Percentiles rank a stretch among this genome's conserved stretches.
Evolutionary conservation across 768 basidiomycete species (phyloP).

Genomic region (Phlebiopsis gigantea): DNA sequence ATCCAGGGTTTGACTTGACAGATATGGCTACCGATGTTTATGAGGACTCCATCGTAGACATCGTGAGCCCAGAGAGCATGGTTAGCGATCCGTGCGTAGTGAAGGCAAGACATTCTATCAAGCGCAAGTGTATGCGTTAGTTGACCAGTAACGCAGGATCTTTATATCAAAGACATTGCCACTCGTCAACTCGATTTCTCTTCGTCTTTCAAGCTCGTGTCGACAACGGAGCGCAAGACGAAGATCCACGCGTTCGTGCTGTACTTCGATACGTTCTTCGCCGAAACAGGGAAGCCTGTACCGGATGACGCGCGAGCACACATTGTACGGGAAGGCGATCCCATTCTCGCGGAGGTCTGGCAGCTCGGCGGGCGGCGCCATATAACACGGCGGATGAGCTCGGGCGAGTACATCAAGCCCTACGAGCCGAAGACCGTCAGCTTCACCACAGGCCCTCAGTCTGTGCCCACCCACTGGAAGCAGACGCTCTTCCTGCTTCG

Average conservation of each 20-base stretch:
- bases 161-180: slow-evolving; percentile 61
- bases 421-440: slow-evolving; percentile 49
- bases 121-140: too few relatives aligned
- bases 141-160: too few relatives aligned
- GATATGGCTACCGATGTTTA: slow-evolving; percentile 73
- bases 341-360: slow-evolving; percentile 73
- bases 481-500: slow-evolving; percentile 86
- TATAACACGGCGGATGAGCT: slow-evolving; percentile 53
- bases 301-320: slow-evolving; percentile 48
- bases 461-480: slow-evolving; percentile 93
- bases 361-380: slow-evolving; percentile 65
- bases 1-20: slow-evolving; percentile 80
- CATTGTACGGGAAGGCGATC: slow-evolving; percentile 52
- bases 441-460: slow-evolving; percentile 89
- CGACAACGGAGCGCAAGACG: slow-evolving; percentile 51
- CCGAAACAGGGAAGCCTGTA: slow-evolving; percentile 47
- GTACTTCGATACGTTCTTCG: slow-evolving; percentile 96
- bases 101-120: slow-evolving; percentile 58
- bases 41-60: slow-evolving; percentile 80
- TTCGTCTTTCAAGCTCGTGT: slow-evolving; percentile 70
- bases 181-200: slow-evolving; percentile 74
- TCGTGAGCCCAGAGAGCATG: slow-evolving; percentile 61
- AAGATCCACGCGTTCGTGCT: slow-evolving; percentile 78
- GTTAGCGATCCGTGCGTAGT: slow-evolving; percentile 58
- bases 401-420: slow-evolving; percentile 37